phyloP scores from a whole-genome alignment of 192 early-diverging fungal species.

The Pilobolus umbonatus region DNA sequence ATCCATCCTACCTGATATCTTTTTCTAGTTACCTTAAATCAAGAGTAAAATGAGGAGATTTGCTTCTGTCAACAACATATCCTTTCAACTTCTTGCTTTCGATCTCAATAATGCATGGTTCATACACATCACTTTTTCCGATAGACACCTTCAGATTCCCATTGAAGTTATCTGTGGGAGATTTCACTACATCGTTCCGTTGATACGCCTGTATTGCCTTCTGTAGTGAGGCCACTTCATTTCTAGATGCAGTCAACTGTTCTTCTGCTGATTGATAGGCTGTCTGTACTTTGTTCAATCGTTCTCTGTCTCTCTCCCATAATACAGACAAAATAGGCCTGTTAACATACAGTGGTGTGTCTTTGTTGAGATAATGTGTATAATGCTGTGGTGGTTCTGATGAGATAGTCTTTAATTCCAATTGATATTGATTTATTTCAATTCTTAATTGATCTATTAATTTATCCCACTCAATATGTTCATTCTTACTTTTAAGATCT shows the following conservation, averaged over 20 bases:
- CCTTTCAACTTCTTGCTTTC: background rate
- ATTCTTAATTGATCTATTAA: background rate
- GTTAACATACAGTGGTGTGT: no score
- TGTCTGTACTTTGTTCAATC: background rate
- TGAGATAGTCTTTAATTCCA: background rate
- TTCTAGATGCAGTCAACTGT: slow-evolving; percentile 9
- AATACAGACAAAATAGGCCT: background rate
- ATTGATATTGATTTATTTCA: background rate
- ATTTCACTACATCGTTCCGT: no score
- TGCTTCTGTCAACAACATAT: background rate
- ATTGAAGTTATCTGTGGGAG: no score
- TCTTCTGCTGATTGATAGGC: no score
- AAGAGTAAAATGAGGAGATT: background rate
- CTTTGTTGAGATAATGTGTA: background rate
- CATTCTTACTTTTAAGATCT: background rate
- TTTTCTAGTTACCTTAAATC: background rate
- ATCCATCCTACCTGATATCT: background rate
- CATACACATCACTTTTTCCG: background rate
- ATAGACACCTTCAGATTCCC: background rate
- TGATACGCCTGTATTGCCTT: background rate
- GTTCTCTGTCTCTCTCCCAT: slow-evolving; percentile 8
- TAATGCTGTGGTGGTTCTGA: background rate
- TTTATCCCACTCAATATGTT: background rate
- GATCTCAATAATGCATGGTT: no score
- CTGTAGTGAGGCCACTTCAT: background rate